Conservation (phyloP, 1,139 yeast species). For the Candida sanyaensis region DNA sequence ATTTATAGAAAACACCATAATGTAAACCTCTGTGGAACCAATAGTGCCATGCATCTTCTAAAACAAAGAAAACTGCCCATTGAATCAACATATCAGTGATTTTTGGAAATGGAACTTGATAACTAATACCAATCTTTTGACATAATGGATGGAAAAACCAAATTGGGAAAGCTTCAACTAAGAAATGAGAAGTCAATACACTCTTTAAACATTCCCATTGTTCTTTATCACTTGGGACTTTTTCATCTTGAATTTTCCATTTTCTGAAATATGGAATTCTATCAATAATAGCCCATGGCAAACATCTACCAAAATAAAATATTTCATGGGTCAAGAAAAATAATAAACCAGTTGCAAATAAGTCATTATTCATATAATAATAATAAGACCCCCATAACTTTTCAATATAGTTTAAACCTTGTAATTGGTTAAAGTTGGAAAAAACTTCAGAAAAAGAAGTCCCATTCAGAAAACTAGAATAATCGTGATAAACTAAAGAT, state of each 20-base stretch:
- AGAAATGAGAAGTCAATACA: slow-evolving; percentile 79
- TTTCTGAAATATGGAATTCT: slow-evolving; percentile 71
- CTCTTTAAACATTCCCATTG: slow-evolving; percentile 91
- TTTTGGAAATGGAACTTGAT: slow-evolving; percentile 82
- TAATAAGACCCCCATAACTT: slow-evolving; percentile 80
- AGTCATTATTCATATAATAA: slow-evolving; percentile 69
- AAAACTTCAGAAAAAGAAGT: slow-evolving; percentile 40
- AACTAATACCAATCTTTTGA: slow-evolving; percentile 69
- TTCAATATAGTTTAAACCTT: slow-evolving; percentile 39
- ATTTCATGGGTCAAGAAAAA: slow-evolving; percentile 75
- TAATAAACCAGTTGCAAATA: slow-evolving; percentile 79
- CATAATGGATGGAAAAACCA: slow-evolving; percentile 96
- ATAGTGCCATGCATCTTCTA: slow-evolving; percentile 96
- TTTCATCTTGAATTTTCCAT: slow-evolving; percentile 69
- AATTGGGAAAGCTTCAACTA: slow-evolving; percentile 93
- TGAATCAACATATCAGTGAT: slow-evolving; percentile 59
- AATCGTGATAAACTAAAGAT: slow-evolving; percentile 39
- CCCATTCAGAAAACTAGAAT: slow-evolving; percentile 39
- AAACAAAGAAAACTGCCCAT: slow-evolving; percentile 70
- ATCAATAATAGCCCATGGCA: slow-evolving; percentile 85
- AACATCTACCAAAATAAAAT: slow-evolving; percentile 80
- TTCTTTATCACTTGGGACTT: slow-evolving; percentile 65
- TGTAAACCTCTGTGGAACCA: slow-evolving; percentile 91
- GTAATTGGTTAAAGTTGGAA: slow-evolving; percentile 34
- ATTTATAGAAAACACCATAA: slow-evolving; percentile 80